These are phyloP conservation scores for Pisolithus sp. DNA, from an alignment of 768 basidiomycete species.

Conservation along the genomic window DNA sequence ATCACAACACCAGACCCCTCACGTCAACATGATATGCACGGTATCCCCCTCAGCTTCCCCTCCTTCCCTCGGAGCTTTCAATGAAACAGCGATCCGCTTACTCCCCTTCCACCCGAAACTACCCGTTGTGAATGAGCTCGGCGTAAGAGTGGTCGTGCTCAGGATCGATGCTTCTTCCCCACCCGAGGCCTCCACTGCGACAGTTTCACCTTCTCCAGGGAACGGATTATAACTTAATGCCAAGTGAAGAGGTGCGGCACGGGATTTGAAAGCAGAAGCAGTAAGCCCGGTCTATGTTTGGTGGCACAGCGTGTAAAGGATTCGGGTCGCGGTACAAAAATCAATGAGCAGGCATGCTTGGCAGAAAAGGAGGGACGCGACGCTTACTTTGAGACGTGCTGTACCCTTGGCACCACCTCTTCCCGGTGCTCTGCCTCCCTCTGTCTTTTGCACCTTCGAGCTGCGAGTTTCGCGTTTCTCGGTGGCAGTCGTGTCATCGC, in stretches of 20 bases:
- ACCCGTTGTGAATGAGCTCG: slow-evolving; percentile 62
- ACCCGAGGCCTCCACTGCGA: slow-evolving; percentile 37
- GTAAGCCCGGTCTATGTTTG: slow-evolving; percentile 37
- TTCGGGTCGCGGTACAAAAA: background rate
- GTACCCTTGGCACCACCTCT: slow-evolving; percentile 34
- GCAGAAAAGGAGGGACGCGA: background rate
- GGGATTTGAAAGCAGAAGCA: slow-evolving; percentile 50
- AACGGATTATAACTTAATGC: slow-evolving; percentile 63
- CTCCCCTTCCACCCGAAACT: slow-evolving; percentile 84
- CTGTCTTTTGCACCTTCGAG: slow-evolving; percentile 47
- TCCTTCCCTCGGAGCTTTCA: slow-evolving; percentile 40
- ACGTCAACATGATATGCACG: slow-evolving; percentile 72
- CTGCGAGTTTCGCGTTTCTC: slow-evolving; percentile 37
- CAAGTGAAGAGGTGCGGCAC: slow-evolving; percentile 64
- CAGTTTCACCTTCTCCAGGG: slow-evolving; percentile 25
- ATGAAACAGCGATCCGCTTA: slow-evolving; percentile 60
- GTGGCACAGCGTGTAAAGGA: background rate
- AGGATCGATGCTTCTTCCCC: slow-evolving; percentile 46
- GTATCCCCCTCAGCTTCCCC: slow-evolving; percentile 50
- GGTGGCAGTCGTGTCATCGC: slow-evolving; percentile 22
- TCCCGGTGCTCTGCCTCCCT: slow-evolving; percentile 19
- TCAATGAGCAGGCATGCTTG: background rate
- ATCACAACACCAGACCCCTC: slow-evolving; percentile 26
- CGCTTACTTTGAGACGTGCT: slow-evolving; percentile 40
- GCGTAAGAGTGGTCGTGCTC: slow-evolving; percentile 47